Percentiles rank a stretch among this genome's conserved stretches.
These are phyloP conservation scores for Globisporangium viniferum DNA, from an alignment of 352 stramenopile species.

Conservation along the genomic window DNA sequence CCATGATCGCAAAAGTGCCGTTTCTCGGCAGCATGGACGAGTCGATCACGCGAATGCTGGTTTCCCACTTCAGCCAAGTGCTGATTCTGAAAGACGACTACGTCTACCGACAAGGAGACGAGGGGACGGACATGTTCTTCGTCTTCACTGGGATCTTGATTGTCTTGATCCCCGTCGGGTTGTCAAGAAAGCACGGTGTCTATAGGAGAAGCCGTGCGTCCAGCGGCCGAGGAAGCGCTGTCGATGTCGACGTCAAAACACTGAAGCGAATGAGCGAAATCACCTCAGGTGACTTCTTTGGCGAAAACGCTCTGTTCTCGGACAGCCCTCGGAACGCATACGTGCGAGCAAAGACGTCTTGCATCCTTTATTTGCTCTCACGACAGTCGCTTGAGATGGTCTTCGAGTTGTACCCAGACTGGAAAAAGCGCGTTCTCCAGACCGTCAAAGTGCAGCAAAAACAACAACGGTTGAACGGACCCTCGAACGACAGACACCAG, in stretches of 20 bases:
- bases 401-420: constrained; percentile 44
- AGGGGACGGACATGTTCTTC: constrained; percentile 62
- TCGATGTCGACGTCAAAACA: background rate
- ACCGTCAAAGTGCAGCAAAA: constrained; percentile 45
- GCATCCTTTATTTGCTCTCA: constrained; percentile 44
- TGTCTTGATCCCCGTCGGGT: constrained; percentile 23
- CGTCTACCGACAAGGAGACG: constrained; percentile 39
- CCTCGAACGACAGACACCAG: constrained; percentile 9
- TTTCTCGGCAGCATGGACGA: constrained; percentile 46
- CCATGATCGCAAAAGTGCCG: constrained; percentile 54
- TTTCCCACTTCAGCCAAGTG: constrained; percentile 45
- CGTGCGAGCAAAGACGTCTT: constrained; percentile 39
- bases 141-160: constrained; percentile 47
- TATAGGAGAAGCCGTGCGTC: background rate
- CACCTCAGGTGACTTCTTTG: constrained; percentile 34
- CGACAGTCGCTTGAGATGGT: constrained; percentile 41
- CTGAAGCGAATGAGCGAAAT: constrained; percentile 40
- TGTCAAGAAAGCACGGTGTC: background rate
- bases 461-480: constrained; percentile 26
- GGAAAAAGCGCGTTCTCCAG: constrained; percentile 50
- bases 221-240: background rate
- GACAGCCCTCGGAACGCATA: constrained; percentile 35
- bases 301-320: constrained; percentile 40
- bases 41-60: constrained; percentile 51
- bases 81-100: constrained; percentile 40